Conservation (phyloP, 805 yeast genomes). For the Candida morakotiae region DNA sequence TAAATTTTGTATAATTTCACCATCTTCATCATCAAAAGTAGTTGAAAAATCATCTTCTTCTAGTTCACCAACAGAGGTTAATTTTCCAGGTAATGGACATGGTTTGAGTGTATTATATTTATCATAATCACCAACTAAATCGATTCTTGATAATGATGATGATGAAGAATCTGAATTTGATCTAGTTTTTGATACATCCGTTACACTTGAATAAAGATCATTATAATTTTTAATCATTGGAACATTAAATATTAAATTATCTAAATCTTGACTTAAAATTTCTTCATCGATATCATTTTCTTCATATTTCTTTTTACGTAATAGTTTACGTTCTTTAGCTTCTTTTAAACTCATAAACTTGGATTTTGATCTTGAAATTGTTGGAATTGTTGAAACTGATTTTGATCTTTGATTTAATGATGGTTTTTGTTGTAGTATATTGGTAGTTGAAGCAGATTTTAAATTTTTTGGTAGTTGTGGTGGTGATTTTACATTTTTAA, state of each 20-base stretch:
- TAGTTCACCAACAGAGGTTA: conserved; percentile 16
- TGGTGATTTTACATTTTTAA: background rate
- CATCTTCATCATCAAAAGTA: conserved; percentile 21
- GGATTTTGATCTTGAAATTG: conserved; percentile 30
- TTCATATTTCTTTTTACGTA: conserved; percentile 37
- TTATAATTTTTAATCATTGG: conserved; percentile 37
- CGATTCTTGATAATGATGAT: conserved; percentile 19
- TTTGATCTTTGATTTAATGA: conserved; percentile 5
- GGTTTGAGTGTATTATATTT: conserved; percentile 16
- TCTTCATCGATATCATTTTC: conserved; percentile 40
- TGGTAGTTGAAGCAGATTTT: conserved; percentile 13
- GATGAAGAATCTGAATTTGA: background rate
- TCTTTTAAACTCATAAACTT: conserved; percentile 31
- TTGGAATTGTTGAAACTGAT: conserved; percentile 14
- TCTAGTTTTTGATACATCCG: background rate
- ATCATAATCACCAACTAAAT: conserved; percentile 19
- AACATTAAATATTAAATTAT: conserved; percentile 37
- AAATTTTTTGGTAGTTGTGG: conserved; percentile 3
- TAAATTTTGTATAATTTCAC: conserved; percentile 32
- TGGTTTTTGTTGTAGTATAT: conserved; percentile 4
- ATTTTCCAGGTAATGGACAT: conserved; percentile 28
- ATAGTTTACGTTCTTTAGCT: conserved; percentile 33
- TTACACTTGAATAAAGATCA: conserved; percentile 22
- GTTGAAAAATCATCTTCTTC: conserved; percentile 6
- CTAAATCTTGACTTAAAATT: conserved; percentile 32